phyloP scores from a whole-genome alignment of 139 green algal genomes.

The Micractinium sp. region DNA sequence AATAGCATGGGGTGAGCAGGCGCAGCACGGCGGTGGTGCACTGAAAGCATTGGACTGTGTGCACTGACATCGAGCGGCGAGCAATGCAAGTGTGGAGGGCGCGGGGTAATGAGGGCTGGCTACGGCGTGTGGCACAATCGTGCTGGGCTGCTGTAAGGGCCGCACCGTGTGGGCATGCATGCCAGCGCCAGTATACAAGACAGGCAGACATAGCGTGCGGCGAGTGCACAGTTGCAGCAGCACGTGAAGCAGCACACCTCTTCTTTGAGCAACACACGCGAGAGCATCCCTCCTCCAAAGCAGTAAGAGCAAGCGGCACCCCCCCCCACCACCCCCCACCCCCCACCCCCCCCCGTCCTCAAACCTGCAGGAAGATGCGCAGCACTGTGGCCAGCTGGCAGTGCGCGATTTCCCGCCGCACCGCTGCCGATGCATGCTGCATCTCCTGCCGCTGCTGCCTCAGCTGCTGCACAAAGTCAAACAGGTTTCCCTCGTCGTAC shows the following conservation, averaged over 20 bases:
- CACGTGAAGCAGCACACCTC: no score
- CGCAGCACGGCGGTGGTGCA: not conserved
- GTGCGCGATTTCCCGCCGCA: not conserved
- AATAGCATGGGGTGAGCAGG: not conserved
- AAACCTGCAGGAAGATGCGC: conserved; percentile 73
- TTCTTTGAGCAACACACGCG: no score
- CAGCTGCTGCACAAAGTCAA: conserved; percentile 55
- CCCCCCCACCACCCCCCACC: no score
- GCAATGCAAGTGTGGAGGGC: no score
- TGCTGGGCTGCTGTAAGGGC: no score
- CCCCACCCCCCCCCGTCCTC: not conserved
- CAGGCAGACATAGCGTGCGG: no score
- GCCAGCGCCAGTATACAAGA: no score
- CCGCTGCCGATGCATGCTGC: not conserved
- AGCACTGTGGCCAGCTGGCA: not conserved
- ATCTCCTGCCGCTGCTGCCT: conserved; percentile 1
- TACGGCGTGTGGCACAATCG: no score
- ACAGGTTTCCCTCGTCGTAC: conserved; percentile 59
- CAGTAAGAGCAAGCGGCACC: not conserved
- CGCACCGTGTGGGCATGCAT: no score
- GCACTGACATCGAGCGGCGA: not conserved
- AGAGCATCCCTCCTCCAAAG: no score
- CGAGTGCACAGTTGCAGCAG: no score
- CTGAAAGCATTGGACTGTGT: not conserved
- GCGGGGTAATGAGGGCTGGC: no score